These are phyloP conservation scores for Saccharomycodes ludwigii DNA, from an alignment of 805 yeast species.

Conservation along the genomic window DNA sequence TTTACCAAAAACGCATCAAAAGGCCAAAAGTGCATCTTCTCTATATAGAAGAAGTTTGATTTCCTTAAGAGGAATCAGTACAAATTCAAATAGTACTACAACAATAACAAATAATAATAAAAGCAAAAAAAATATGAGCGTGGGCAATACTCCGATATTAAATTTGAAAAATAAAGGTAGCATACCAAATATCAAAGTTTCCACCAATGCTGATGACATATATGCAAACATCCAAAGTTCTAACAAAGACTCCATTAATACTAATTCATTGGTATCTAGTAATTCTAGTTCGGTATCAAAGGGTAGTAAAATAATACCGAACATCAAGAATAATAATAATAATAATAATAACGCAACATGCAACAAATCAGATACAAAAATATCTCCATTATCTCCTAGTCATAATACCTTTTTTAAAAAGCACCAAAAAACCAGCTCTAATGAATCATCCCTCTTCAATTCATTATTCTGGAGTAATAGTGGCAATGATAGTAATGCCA, in stretches of 20 bases:
- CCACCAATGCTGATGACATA: background rate
- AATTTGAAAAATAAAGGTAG: too few relatives aligned
- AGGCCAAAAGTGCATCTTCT: slow-evolving; percentile 21
- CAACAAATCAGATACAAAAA: slow-evolving; percentile 10
- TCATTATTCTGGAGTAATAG: slow-evolving; percentile 16
- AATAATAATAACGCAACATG: background rate
- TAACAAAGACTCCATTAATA: too few relatives aligned
- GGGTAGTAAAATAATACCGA: too few relatives aligned
- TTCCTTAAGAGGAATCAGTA: slow-evolving; percentile 18
- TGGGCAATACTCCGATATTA: too few relatives aligned
- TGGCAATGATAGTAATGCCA: background rate
- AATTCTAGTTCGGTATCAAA: too few relatives aligned
- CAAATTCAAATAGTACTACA: slow-evolving; percentile 3
- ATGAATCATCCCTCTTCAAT: slow-evolving; percentile 36
- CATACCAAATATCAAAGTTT: background rate
- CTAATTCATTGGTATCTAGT: too few relatives aligned
- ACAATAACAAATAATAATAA: slow-evolving; percentile 12
- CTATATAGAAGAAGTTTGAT: slow-evolving; percentile 24
- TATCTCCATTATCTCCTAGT: slow-evolving; percentile 19
- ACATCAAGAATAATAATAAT: too few relatives aligned
- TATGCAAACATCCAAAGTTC: background rate
- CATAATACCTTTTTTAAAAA: slow-evolving; percentile 38
- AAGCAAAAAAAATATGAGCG: too few relatives aligned
- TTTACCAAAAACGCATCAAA: slow-evolving; percentile 13
- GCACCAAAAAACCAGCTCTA: slow-evolving; percentile 51